Evolutionary conservation across 169 alveolate species (phyloP).

Genomic region (Amoebophrya sp.): DNA sequence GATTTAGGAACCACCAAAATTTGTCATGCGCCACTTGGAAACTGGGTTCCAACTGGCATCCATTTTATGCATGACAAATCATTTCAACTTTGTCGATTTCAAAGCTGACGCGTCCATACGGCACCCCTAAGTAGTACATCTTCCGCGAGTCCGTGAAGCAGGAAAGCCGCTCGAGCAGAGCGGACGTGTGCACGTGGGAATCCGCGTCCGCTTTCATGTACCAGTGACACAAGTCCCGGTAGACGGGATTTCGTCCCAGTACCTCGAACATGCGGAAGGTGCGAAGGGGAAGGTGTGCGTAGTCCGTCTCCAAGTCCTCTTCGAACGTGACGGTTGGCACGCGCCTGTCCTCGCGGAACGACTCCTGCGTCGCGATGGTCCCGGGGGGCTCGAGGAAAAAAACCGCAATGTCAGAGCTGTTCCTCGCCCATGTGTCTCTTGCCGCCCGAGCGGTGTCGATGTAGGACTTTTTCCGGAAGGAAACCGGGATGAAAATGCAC

Average conservation of each 20-base stretch:
- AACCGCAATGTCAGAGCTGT: not conserved
- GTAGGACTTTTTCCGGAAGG: not conserved
- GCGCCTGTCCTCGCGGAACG: not conserved
- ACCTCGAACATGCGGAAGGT: slow-evolving; percentile 13
- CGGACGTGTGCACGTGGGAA: not conserved
- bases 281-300: not conserved
- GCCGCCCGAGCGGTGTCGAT: not conserved
- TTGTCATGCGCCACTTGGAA: no score
- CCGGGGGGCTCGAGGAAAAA: slow-evolving; percentile 6
- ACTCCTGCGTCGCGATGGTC: not conserved
- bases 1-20: no score
- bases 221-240: not conserved
- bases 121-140: not conserved
- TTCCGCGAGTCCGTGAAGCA: not conserved
- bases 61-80: no score
- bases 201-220: slow-evolving; percentile 20
- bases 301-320: slow-evolving; percentile 7
- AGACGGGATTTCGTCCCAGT: not conserved
- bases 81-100: no score
- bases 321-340: not conserved
- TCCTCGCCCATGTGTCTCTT: not conserved
- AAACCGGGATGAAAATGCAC: not conserved
- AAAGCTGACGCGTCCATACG: no score
- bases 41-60: no score
- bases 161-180: not conserved